Evolutionary conservation across 192 early-diverging fungal species (phyloP).

Genomic region (Spinellus fusiger): DNA sequence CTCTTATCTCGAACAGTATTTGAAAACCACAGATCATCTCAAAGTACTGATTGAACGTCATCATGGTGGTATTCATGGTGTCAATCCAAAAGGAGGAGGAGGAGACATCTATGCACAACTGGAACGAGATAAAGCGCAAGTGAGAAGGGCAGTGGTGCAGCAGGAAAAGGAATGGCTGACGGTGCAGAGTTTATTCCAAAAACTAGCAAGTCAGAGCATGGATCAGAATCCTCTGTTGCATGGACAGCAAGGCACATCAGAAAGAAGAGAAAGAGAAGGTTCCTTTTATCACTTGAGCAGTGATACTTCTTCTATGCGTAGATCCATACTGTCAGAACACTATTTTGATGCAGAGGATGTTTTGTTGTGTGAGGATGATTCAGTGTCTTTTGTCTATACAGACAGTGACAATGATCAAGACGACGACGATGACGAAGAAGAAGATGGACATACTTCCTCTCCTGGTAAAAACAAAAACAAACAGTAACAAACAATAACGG

Average conservation of each 20-base stretch:
- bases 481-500: neutral
- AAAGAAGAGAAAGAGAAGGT: neutral
- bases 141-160: neutral
- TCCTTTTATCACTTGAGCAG: neutral
- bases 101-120: neutral
- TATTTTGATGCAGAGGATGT: conserved; percentile 8
- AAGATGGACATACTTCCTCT: neutral
- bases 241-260: neutral
- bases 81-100: no score
- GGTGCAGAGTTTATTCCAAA: neutral
- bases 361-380: neutral
- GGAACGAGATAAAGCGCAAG: neutral
- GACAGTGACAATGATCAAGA: neutral
- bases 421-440: neutral
- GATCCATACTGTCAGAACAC: neutral
- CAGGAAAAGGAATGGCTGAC: neutral
- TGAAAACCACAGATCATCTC: neutral
- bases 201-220: neutral
- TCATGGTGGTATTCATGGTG: no score
- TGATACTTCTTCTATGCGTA: neutral
- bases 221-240: no score
- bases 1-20: neutral
- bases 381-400: neutral
- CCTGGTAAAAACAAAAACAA: neutral
- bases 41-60: neutral